Percentiles rank a stretch among this genome's conserved stretches.
These are phyloP conservation scores for Aphanomyces invadans DNA, from an alignment of 352 stramenopile species.

Conservation along the genomic window DNA sequence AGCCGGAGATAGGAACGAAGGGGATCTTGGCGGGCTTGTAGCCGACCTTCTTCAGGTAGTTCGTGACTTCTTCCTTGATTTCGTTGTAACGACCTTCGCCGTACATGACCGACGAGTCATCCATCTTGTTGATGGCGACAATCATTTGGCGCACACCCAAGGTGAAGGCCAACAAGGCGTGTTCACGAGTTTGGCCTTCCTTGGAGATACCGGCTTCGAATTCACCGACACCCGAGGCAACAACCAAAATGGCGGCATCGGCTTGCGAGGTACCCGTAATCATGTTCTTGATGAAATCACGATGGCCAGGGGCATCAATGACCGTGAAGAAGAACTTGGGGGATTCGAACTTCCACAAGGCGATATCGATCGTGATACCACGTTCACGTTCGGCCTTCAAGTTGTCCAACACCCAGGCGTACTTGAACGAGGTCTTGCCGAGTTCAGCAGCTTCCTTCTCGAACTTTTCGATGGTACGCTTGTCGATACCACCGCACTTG, in stretches of 20 bases:
- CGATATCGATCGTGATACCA: constrained; percentile 97
- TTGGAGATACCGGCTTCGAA: constrained; percentile 95
- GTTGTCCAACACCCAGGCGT: constrained; percentile 98
- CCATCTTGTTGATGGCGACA: constrained; percentile 99
- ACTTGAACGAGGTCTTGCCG: constrained; percentile 98
- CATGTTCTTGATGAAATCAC: constrained; percentile 99
- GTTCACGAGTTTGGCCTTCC: constrained; percentile 93
- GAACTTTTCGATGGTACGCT: constrained; percentile 98
- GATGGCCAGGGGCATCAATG: constrained; percentile 96
- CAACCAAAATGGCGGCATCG: constrained; percentile 95
- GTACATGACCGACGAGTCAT: constrained; percentile 92
- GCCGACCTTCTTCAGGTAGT: constrained; percentile 93
- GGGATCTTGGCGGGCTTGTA: constrained; percentile 94
- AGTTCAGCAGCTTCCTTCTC: constrained; percentile 95
- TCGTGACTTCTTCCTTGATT: constrained; percentile 89
- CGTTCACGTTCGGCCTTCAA: constrained; percentile 96
- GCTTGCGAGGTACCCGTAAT: constrained; percentile 97
- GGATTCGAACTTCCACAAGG: constrained; percentile 97
- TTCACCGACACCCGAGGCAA: constrained; percentile 86
- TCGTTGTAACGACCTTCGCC: constrained; percentile 89
- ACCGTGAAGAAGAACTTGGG: constrained; percentile 96
- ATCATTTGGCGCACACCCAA: constrained; percentile 98
- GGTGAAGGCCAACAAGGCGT: constrained; percentile 94
- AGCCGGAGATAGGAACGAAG: constrained; percentile 96
- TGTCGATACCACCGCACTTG: constrained; percentile 98